Base-by-base conservation (phyloP, 148 eudicot genomes). In the Silene conica region DNA sequence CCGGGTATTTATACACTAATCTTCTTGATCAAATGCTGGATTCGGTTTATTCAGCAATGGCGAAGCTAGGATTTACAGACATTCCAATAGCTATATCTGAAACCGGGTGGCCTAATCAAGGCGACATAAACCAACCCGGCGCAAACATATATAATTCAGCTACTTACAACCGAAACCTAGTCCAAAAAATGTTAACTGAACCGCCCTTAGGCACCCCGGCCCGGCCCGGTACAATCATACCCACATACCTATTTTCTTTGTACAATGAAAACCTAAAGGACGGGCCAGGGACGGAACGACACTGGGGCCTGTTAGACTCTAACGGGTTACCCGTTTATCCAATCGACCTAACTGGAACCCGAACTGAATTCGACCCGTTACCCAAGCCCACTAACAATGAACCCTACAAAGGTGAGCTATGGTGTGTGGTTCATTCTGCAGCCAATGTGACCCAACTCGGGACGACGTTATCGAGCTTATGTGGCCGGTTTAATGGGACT, bases 21-120 rank as follows among this genome's bases (percentile, higher is more conserved):
- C 85, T 91, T 28, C 81, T 93, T 0, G 98, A 93, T 60, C 98
- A 93, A 62, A 89, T 91, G 95, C 55, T 93, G 0, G 98, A 93
- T 41, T 88, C 98, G 0, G 76, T 89, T 8, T 65, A 77, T 26
- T 90, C 82, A 26, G 92, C 97, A 14, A 89, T 88, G 94, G 18
- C 77, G 0, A 87, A 82, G 61, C 41, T 88, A 28, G 98, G 97
- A 16, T 88, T 81, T 23, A 31, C 86, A 0, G 69, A 79, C 23
- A 73, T 93, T 38, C 67, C 63, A 20, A 60, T 91, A n/a, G 88
- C 82, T 0, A 88, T 93, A 73, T 59, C 90, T 0, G 97, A 89
- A 67, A 93, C 98, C 9, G 98, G 98, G 0, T 93, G 98, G 97
- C 98, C 98, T 45, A 87, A 88, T 58, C 73, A 43, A 2, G 98